Base-by-base conservation (phyloP, 1,284 basidiomycete genomes). In the Tylopilus orsonianus region DNA sequence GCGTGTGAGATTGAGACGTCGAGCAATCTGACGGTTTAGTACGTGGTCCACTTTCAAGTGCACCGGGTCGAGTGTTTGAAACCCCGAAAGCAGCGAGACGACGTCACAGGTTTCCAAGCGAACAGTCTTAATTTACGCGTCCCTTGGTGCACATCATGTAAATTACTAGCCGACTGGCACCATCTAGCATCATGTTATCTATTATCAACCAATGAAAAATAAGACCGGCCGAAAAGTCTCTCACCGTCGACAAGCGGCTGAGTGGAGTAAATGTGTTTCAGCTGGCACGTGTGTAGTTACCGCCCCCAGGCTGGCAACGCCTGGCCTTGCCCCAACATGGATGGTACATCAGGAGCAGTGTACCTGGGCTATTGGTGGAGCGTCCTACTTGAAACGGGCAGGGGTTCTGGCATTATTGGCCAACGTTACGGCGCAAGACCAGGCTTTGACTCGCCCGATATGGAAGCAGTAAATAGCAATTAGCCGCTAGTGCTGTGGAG, bases 181-280 rank as follows among this genome's bases (percentile, higher is more conserved):
- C n/a, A 6, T n/a, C n/a, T n/a, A 13, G 29, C 29, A 14, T 41
- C 27, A 40, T 27, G 13, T 19, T 41, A 13, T 8, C 27, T 38
- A 41, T 32, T 26, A 39, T 47, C 37, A 41, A 6, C 54, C 44
- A 49, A 49, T 48, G 19, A 22, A 49, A 40, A 23, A 22, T 4
- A 36, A 41, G 27, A 16, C 18, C 6, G 41, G 26, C n/a, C 27
- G 24, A 13, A 27, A 24, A 12, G 13, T 18, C 18, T 44, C 56
- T 30, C 42, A 52, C 40, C 20, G 27, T 34, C 34, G 8, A 41
- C 52, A 48, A 55, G 46, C 49, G 45, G 45, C 40, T 16, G 29
- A 44, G 60, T 60, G 57, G 60, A 62, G 60, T 22, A 39, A 38
- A 42, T 32, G 27, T 60, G 58, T 58, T 60, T 62, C 58, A 45